Evolutionary conservation across 2,329 filamentous ascomycete species (phyloP).

Genomic region (Alternaria sp.): DNA sequence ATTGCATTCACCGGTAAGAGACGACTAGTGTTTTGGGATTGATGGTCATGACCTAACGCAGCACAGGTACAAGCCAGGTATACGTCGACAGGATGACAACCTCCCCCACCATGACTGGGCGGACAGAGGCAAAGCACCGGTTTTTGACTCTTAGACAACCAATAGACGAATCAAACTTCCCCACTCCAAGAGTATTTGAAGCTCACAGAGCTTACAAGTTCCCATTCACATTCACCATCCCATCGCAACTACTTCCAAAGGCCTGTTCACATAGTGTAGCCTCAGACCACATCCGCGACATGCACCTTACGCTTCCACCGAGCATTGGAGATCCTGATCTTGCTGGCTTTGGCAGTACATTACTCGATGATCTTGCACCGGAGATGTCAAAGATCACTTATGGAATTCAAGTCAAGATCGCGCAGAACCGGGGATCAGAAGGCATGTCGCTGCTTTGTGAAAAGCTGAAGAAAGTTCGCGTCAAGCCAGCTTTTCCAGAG

Average conservation of each 20-base stretch:
- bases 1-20: constrained; percentile 66
- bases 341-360: constrained; percentile 58
- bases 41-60: constrained; percentile 22
- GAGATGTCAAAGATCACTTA: constrained; percentile 70
- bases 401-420: constrained; percentile 60
- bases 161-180: constrained; percentile 62
- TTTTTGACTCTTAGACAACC: constrained; percentile 72
- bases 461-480: constrained; percentile 64
- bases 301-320: constrained; percentile 68
- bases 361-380: constrained; percentile 69
- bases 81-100: constrained; percentile 64
- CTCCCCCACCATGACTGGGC: constrained; percentile 62
- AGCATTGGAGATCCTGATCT: constrained; percentile 67
- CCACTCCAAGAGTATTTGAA: constrained; percentile 63
- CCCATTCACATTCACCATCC: constrained; percentile 71
- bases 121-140: constrained; percentile 65
- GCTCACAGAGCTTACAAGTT: constrained; percentile 66
- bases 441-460: constrained; percentile 58
- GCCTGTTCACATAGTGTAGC: constrained; percentile 64
- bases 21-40: neutral
- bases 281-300: constrained; percentile 62
- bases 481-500: constrained; percentile 68
- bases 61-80: constrained; percentile 60
- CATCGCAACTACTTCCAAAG: constrained; percentile 66
- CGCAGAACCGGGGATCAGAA: constrained; percentile 52